Evolutionary conservation across 202 grass and related monocot species (phyloP).

Genomic region (Digitaria exilis): DNA sequence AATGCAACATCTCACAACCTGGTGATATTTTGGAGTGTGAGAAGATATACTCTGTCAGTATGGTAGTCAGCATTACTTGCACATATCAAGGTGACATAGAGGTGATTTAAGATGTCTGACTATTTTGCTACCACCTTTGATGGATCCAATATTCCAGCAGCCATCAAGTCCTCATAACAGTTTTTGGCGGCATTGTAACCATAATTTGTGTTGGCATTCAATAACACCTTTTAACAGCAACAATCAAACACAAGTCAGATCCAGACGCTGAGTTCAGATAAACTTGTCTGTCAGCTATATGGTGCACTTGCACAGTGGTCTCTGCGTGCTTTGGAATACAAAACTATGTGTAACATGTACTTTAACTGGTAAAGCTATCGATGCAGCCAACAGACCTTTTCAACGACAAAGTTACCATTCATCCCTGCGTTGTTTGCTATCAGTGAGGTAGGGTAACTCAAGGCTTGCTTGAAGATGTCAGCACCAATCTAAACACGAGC

Average conservation of each 20-base stretch:
- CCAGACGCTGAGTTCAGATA: not conserved
- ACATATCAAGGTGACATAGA: not conserved
- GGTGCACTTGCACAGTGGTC: not conserved
- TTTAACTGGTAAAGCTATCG: not conserved
- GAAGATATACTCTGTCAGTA: constrained; percentile 22
- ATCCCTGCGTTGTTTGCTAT: constrained; percentile 85
- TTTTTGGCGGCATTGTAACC: constrained; percentile 92
- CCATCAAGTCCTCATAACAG: constrained; percentile 75
- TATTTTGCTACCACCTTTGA: constrained; percentile 66
- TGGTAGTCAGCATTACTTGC: not conserved
- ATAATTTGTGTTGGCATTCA: constrained; percentile 58
- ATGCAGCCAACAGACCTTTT: constrained; percentile 51
- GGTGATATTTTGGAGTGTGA: constrained; percentile 24
- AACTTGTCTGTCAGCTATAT: not conserved
- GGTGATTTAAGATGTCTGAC: not conserved
- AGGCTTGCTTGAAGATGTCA: constrained; percentile 86
- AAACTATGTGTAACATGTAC: not conserved
- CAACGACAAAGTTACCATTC: constrained; percentile 72
- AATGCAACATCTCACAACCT: constrained; percentile 96
- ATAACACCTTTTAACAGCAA: constrained; percentile 57
- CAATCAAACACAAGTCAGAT: constrained; percentile 32
- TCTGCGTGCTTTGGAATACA: not conserved
- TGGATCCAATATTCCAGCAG: constrained; percentile 86
- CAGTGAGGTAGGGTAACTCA: constrained; percentile 80
- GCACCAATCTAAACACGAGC: constrained; percentile 74